Evolutionary conservation across 805 yeast genomes (phyloP), one percentile per base, ranked within the genome.

Genomic region (Lipomyces orientalis): DNA sequence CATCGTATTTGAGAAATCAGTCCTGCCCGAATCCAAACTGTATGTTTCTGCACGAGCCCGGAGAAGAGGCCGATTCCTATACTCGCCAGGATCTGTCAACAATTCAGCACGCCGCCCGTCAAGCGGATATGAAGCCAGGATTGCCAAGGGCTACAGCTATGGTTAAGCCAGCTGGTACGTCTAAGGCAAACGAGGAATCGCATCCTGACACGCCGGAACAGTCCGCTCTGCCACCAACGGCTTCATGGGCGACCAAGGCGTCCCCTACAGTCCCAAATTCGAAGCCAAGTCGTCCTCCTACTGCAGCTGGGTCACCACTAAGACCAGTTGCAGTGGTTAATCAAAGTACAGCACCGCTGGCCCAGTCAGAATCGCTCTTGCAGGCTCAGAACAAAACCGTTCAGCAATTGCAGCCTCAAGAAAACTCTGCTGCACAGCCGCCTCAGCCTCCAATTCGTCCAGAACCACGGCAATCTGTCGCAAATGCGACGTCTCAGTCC

Each of bases 41-140:
- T 84, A 95, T 95, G 99, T 95, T 95, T 76, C 84, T 95, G 75
- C 99, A 95, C 78, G 99, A 95, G 79, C 99, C 99, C 6, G 99
- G 99, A 67, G 99, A 95, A 82, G 99, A 95, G 79, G 98, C 98
- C 1, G 99, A 95, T 75, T 90, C 97, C 10, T 94, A 91, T 80
- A 91, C 97, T 34, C 88, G 97, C 63, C 93, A 91, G 76, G 96
- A 91, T 75, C 82, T 91, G 75, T 87, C 93, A 4, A 90, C 95
- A 2, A 89, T 90, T 77, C 82, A 79, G 70, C 81, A 79, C 66
- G 78, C 80, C 29, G 80, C 80, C 33, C 68, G 79, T 25, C 79
- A 77, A 58, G 75, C 59, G 73, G 76, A 69, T 69, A 70, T 56
- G 70, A 73, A 31, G 70, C 68, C 56, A 62, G 64, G 67, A n/a